phyloP scores from a whole-genome alignment of 1,139 yeast species.

The Taiozyma sp. region DNA sequence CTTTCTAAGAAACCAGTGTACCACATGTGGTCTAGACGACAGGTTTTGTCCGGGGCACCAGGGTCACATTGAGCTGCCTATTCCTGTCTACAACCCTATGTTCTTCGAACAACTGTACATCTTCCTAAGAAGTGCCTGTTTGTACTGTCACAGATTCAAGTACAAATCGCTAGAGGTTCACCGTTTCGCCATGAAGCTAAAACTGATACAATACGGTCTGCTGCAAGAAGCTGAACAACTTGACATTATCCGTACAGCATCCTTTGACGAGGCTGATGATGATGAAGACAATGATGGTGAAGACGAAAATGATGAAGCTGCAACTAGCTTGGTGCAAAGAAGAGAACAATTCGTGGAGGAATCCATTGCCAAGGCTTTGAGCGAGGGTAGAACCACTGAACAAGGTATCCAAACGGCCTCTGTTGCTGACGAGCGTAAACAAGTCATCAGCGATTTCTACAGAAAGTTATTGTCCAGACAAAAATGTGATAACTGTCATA shows the following conservation, averaged over 20 bases:
- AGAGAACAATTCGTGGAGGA: constrained; percentile 69
- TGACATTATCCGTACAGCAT: constrained; percentile 50
- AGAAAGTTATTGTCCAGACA: constrained; percentile 66
- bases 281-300: constrained; percentile 34
- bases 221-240: constrained; percentile 70
- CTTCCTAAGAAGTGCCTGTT: constrained; percentile 77
- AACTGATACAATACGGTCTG: constrained; percentile 82
- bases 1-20: constrained; percentile 74
- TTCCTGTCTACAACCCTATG: constrained; percentile 91
- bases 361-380: constrained; percentile 68
- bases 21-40: constrained; percentile 95
- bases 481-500: constrained; percentile 92
- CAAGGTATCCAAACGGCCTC: constrained; percentile 76
- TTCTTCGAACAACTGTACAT: constrained; percentile 89
- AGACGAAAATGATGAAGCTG: constrained; percentile 25
- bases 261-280: constrained; percentile 23
- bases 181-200: constrained; percentile 70
- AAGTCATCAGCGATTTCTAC: constrained; percentile 69
- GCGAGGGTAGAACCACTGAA: constrained; percentile 65
- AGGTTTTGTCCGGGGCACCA: constrained; percentile 96
- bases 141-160: constrained; percentile 85
- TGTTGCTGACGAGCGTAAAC: constrained; percentile 82
- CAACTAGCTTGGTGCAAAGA: constrained; percentile 42
- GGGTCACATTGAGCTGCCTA: constrained; percentile 96
- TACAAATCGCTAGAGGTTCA: constrained; percentile 66